These are phyloP conservation scores for Carex sylvatica DNA, from an alignment of 202 grass and related monocot species.

Conservation along the genomic window DNA sequence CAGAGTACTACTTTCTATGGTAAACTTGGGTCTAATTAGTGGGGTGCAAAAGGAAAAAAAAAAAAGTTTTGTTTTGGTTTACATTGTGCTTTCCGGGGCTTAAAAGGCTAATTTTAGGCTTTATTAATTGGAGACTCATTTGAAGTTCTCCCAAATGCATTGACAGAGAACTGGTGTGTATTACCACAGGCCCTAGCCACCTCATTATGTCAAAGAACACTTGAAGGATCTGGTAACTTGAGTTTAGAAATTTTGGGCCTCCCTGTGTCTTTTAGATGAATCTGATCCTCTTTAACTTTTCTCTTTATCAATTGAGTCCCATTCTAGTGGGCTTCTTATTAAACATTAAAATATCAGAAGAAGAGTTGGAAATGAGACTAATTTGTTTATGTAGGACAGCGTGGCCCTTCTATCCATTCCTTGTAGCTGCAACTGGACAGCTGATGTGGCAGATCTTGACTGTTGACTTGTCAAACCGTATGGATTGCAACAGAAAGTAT, in stretches of 20 bases:
- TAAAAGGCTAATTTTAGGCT: background rate
- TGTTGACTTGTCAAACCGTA: slow-evolving; percentile 60
- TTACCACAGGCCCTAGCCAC: no score
- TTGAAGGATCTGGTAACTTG: background rate
- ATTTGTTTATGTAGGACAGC: slow-evolving; percentile 44
- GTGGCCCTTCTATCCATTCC: slow-evolving; percentile 73
- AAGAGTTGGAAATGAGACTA: slow-evolving; percentile 3
- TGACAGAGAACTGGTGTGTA: background rate
- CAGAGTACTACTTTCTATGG: background rate
- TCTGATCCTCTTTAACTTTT: background rate
- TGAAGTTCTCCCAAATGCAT: background rate
- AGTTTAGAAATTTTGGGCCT: background rate
- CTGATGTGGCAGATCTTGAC: slow-evolving; percentile 76
- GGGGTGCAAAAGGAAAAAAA: background rate
- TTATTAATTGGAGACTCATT: background rate
- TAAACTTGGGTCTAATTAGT: background rate
- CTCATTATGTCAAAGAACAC: background rate
- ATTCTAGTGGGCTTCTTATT: background rate
- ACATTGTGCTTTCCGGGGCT: background rate
- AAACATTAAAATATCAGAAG: background rate
- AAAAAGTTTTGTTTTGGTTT: background rate
- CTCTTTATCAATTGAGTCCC: background rate
- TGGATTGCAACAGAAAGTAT: slow-evolving; percentile 84
- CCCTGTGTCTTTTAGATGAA: background rate
- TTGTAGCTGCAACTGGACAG: slow-evolving; percentile 52